Conservation (phyloP, 768 basidiomycete species). For the Strobilomyces confusus region DNA sequence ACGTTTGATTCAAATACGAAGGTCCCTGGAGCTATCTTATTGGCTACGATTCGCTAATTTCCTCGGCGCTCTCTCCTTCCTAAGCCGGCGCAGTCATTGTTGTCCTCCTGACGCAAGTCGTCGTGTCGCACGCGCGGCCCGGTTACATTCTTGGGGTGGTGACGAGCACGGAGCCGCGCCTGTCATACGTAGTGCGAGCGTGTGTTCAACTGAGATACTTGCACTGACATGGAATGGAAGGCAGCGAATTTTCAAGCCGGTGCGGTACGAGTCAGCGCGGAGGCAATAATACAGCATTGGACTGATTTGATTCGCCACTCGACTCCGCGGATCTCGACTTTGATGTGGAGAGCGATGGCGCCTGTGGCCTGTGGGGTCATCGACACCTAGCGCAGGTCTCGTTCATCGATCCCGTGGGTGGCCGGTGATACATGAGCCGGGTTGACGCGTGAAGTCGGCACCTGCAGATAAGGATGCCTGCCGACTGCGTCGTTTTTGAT, state of each 20-base stretch:
- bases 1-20: conserved; percentile 6
- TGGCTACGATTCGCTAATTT: conserved; percentile 2
- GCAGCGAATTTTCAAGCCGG: conserved; percentile 1
- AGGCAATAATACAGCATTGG: conserved; percentile 11
- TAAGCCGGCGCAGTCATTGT: conserved; percentile 7
- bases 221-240: conserved; percentile 21
- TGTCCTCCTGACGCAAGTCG: conserved; percentile 2
- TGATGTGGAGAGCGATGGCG: conserved; percentile 12
- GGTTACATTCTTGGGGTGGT: conserved; percentile 12
- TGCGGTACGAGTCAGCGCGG: conserved; percentile 5
- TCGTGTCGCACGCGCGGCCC: neutral
- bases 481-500: neutral
- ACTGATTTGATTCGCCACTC: conserved; percentile 5
- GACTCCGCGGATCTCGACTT: conserved; percentile 19
- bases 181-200: neutral
- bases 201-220: conserved; percentile 9
- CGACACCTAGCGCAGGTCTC: neutral
- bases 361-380: conserved; percentile 8
- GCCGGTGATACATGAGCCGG: conserved; percentile 1
- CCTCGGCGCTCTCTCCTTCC: conserved; percentile 18
- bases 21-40: conserved; percentile 9
- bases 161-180: conserved; percentile 4
- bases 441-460: neutral
- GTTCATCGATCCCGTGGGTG: conserved; percentile 12
- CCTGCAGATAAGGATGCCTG: conserved; percentile 6